These are phyloP conservation scores for Taxillus chinensis DNA, from an alignment of 164 flowering plant genomes.

Conservation along the genomic window DNA sequence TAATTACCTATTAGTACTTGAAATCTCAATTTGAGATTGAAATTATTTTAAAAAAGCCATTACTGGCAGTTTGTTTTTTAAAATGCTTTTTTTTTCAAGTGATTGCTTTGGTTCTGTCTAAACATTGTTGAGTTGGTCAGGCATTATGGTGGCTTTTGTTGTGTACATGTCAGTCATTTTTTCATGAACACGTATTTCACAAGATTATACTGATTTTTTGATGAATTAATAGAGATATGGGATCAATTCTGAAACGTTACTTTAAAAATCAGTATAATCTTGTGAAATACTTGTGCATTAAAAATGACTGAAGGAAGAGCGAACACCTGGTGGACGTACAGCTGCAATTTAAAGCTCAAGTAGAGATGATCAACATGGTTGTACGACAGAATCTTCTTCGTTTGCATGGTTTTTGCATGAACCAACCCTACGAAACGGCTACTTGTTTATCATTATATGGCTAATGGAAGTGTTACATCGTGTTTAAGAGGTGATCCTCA, in stretches of 20 bases:
- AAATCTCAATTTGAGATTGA: too few relatives aligned
- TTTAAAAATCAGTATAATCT: not conserved
- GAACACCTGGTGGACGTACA: constrained; percentile 64
- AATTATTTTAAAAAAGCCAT: not conserved
- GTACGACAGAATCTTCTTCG: constrained; percentile 51
- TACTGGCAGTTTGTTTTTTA: too few relatives aligned
- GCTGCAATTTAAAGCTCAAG: constrained; percentile 65
- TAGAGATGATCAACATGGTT: constrained; percentile 74
- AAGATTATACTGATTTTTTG: constrained; percentile 5
- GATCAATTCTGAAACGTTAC: constrained; percentile 35
- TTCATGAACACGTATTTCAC: too few relatives aligned
- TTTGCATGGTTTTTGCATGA: constrained; percentile 62
- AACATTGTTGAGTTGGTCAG: too few relatives aligned
- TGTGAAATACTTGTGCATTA: too few relatives aligned
- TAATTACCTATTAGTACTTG: too few relatives aligned
- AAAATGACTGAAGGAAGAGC: constrained; percentile 60
- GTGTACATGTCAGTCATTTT: too few relatives aligned
- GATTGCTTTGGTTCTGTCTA: too few relatives aligned
- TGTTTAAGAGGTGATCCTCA: constrained; percentile 44
- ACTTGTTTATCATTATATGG: constrained; percentile 66
- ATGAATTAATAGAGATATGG: constrained; percentile 43
- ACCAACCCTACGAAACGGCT: constrained; percentile 48
- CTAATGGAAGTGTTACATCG: constrained; percentile 65
- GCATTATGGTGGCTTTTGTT: too few relatives aligned
- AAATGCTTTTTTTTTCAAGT: too few relatives aligned